Conservation (phyloP, 257 asterid species). For the Salvia splendens region DNA sequence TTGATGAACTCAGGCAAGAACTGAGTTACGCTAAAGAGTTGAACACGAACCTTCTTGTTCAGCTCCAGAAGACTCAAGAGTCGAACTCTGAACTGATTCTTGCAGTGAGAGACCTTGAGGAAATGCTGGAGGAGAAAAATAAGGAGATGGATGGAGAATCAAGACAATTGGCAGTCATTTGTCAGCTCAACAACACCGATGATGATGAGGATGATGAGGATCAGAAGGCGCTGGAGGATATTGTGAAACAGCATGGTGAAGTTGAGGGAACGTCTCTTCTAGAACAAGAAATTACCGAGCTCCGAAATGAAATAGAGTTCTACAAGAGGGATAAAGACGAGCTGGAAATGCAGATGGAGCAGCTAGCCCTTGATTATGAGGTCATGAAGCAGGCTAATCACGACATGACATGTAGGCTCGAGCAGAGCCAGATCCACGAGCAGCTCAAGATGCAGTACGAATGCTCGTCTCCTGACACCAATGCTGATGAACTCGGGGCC, state of each 20-base stretch:
- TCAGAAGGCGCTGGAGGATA: slow-evolving; percentile 75
- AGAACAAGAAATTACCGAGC: slow-evolving; percentile 70
- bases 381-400: slow-evolving; percentile 91
- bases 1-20: slow-evolving; percentile 81
- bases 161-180: slow-evolving; percentile 28
- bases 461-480: slow-evolving; percentile 62
- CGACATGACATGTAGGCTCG: slow-evolving; percentile 61
- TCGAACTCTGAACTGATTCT: slow-evolving; percentile 86
- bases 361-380: slow-evolving; percentile 94
- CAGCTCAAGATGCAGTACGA: slow-evolving; percentile 84
- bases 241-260: slow-evolving; percentile 66
- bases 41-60: slow-evolving; percentile 70
- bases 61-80: slow-evolving; percentile 87
- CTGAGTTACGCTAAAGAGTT: slow-evolving; percentile 65
- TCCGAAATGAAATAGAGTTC: slow-evolving; percentile 64
- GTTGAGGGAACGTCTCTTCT: slow-evolving; percentile 50
- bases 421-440: slow-evolving; percentile 82
- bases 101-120: slow-evolving; percentile 89
- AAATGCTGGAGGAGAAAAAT: slow-evolving; percentile 72
- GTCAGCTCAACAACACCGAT: slow-evolving; percentile 37
- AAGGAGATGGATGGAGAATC: slow-evolving; percentile 40
- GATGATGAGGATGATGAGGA: slow-evolving; percentile 69
- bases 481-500: slow-evolving; percentile 28
- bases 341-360: slow-evolving; percentile 89
- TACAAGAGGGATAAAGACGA: slow-evolving; percentile 79